Conservation (phyloP, 1,139 yeast species). For the Blastobotrys proliferans region DNA sequence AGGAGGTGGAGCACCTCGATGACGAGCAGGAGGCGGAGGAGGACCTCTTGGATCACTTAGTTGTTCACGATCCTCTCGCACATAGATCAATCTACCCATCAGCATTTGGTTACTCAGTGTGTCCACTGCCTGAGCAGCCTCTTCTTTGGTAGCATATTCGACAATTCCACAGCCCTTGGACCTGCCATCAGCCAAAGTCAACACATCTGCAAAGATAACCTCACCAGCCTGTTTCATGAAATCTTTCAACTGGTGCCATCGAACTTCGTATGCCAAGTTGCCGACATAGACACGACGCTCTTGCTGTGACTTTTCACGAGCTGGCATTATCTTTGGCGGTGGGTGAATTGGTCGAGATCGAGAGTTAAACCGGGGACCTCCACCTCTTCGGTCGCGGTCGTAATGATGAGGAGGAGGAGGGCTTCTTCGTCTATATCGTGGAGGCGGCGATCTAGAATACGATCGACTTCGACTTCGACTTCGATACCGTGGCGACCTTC, state of each 20-base stretch:
- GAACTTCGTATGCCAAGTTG: constrained; percentile 56
- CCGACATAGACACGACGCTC: constrained; percentile 49
- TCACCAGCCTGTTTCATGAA: constrained; percentile 65
- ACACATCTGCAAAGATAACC: constrained; percentile 81
- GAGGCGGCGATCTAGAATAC: constrained; percentile 10
- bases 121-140: constrained; percentile 71
- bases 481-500: too few relatives aligned
- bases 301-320: constrained; percentile 20
- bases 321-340: neutral
- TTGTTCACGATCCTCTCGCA: constrained; percentile 56
- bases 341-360: neutral
- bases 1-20: constrained; percentile 20
- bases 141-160: constrained; percentile 66
- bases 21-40: constrained; percentile 16
- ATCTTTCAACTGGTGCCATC: constrained; percentile 61
- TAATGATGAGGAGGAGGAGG: constrained; percentile 1
- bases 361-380: too few relatives aligned
- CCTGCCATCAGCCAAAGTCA: constrained; percentile 76
- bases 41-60: constrained; percentile 4
- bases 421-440: constrained; percentile 12
- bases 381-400: constrained; percentile 2
- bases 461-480: constrained; percentile 9
- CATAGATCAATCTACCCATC: constrained; percentile 80
- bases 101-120: constrained; percentile 64
- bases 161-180: constrained; percentile 76